A percentile compares a stretch with the other conserved stretches of the same genome.
phyloP scores from a whole-genome alignment of 2,329 filamentous ascomycete genomes.

The Elsinoe arachidis region DNA sequence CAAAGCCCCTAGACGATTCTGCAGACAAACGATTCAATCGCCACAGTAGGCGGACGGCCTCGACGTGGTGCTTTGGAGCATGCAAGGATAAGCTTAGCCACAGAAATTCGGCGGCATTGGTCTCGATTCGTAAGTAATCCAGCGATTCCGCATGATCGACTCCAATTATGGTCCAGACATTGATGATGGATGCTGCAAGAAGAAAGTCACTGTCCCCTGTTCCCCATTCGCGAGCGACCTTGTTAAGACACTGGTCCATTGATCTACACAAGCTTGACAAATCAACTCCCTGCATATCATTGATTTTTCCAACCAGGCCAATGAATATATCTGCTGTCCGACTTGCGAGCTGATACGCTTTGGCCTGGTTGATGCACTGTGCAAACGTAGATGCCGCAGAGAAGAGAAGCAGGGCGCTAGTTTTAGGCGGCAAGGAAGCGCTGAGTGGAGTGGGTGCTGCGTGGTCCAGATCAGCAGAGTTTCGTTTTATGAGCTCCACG shows the following conservation, averaged over 20 bases:
- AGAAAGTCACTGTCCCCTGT: not conserved
- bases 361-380: not conserved
- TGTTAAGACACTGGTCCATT: not conserved
- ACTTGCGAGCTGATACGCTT: not conserved
- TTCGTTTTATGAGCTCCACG: conserved; percentile 7
- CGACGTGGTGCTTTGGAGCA: conserved; percentile 87
- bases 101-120: conserved; percentile 30
- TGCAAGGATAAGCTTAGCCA: conserved; percentile 77
- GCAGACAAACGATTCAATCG: conserved; percentile 65
- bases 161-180: conserved; percentile 2
- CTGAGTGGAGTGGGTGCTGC: not conserved
- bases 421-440: not conserved
- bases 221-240: not conserved
- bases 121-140: not conserved
- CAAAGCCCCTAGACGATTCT: not conserved
- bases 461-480: conserved; percentile 5
- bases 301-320: not conserved
- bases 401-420: not conserved
- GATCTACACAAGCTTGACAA: not conserved
- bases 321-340: not conserved
- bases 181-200: not conserved
- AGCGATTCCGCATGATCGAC: not conserved
- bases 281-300: not conserved
- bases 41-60: conserved; percentile 80
- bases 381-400: not conserved